These are phyloP conservation scores for Monosporozyma aquatica DNA, from an alignment of 805 yeast species.

Conservation along the genomic window DNA sequence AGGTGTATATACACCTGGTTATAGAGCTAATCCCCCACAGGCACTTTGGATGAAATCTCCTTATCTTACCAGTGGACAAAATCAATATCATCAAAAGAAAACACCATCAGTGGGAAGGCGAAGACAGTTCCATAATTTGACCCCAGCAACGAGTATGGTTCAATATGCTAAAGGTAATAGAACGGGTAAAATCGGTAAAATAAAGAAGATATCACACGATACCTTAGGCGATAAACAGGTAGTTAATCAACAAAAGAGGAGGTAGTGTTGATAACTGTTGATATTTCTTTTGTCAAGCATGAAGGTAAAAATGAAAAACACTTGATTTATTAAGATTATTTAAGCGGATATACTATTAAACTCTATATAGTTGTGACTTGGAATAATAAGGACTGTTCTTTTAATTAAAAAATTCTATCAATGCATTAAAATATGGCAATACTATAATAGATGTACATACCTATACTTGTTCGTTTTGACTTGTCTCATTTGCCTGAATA, in stretches of 20 bases:
- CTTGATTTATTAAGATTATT: too few relatives aligned
- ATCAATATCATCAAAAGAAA: conserved; percentile 4
- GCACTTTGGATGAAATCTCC: conserved; percentile 9
- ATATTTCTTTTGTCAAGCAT: too few relatives aligned
- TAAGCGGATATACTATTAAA: too few relatives aligned
- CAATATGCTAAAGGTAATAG: conserved; percentile 2
- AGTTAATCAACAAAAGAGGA: background rate
- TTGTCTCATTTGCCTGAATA: conserved; percentile 19
- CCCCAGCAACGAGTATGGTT: conserved; percentile 1
- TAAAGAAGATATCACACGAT: too few relatives aligned
- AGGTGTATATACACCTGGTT: conserved; percentile 7
- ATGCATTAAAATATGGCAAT: too few relatives aligned
- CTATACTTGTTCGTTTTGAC: conserved; percentile 1
- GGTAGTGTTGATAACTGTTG: too few relatives aligned
- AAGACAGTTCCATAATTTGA: conserved; percentile 5
- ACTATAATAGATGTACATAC: background rate
- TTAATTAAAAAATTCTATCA: too few relatives aligned
- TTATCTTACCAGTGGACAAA: conserved; percentile 2
- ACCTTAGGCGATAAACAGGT: background rate
- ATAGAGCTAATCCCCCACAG: conserved; percentile 2
- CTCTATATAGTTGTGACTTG: background rate
- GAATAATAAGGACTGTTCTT: background rate
- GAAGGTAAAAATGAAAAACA: too few relatives aligned
- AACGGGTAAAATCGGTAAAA: conserved; percentile 2
- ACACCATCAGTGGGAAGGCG: conserved; percentile 7